Conservation (phyloP, 2,329 filamentous ascomycete genomes). For the Teratosphaeria viscida region DNA sequence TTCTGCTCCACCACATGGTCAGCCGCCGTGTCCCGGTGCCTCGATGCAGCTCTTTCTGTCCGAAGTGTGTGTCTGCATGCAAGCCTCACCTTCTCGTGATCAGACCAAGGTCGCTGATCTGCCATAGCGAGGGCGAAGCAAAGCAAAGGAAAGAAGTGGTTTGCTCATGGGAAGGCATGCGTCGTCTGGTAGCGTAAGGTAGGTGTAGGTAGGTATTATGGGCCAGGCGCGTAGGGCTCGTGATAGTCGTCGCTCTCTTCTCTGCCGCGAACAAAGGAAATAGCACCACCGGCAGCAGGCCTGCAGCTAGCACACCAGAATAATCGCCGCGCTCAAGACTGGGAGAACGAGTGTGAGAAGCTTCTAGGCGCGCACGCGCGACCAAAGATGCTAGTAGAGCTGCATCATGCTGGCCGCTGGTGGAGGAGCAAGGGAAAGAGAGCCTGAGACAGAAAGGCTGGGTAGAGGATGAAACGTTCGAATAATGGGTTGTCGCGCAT, state of each 20-base stretch:
- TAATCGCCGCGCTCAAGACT: neutral
- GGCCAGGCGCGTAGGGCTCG: slow-evolving; percentile 7
- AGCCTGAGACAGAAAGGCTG: neutral
- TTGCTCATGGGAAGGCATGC: slow-evolving; percentile 20
- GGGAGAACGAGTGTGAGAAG: neutral
- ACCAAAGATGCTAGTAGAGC: neutral
- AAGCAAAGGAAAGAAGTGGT: slow-evolving; percentile 19
- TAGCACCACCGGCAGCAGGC: neutral
- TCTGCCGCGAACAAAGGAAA: slow-evolving; percentile 7
- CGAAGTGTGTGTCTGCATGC: neutral
- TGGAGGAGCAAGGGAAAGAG: neutral
- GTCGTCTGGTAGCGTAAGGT: slow-evolving; percentile 11
- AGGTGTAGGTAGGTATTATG: slow-evolving; percentile 4
- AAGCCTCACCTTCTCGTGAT: slow-evolving; percentile 36
- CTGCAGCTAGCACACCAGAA: neutral
- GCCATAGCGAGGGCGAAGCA: slow-evolving; percentile 30
- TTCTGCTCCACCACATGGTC: slow-evolving; percentile 14
- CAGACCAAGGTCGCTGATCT: slow-evolving; percentile 34
- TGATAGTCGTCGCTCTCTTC: slow-evolving; percentile 4
- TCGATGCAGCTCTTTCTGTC: neutral
- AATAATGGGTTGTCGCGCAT: neutral
- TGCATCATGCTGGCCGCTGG: neutral
- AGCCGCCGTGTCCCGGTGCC: slow-evolving; percentile 8
- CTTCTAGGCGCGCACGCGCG: neutral
- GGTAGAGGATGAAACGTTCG: neutral